Conservation (phyloP, 768 basidiomycete genomes). For the Rhizopogon vinicolor region DNA sequence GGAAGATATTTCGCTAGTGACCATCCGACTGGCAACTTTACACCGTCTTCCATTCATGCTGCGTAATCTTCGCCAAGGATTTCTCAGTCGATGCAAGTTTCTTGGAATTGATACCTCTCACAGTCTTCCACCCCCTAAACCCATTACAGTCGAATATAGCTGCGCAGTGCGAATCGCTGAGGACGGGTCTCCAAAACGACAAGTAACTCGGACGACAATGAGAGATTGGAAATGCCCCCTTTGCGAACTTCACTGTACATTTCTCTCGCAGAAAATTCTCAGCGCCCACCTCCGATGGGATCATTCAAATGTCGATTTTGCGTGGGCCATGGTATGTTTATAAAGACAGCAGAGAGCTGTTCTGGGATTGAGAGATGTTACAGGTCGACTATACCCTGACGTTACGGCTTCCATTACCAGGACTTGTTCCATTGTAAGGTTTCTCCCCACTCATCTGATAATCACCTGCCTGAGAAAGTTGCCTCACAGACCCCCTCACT, state of each 20-base stretch:
- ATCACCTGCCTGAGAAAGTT: neutral
- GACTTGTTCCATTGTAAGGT: neutral
- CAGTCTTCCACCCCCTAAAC: constrained; percentile 10
- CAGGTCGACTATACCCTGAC: constrained; percentile 9
- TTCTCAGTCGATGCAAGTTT: constrained; percentile 36
- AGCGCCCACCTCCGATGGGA: constrained; percentile 45
- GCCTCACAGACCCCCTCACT: neutral
- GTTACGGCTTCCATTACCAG: neutral
- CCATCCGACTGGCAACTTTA: constrained; percentile 33
- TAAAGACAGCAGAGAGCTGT: neutral
- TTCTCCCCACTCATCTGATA: neutral
- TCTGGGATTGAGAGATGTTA: neutral
- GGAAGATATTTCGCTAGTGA: constrained; percentile 25
- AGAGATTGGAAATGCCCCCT: constrained; percentile 46
- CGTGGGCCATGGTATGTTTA: constrained; percentile 33
- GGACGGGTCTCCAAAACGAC: constrained; percentile 9
- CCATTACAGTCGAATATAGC: constrained; percentile 21
- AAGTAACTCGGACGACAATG: constrained; percentile 20
- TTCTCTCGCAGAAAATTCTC: constrained; percentile 40
- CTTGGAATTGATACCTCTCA: constrained; percentile 30
- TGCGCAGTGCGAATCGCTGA: constrained; percentile 6
- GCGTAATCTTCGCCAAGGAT: constrained; percentile 47
- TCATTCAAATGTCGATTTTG: constrained; percentile 35
- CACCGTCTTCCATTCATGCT: constrained; percentile 50
- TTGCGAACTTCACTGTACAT: constrained; percentile 42